Evolutionary conservation across 2,329 filamentous ascomycete species (phyloP).

Genomic region (Monosporascus ibericus): DNA sequence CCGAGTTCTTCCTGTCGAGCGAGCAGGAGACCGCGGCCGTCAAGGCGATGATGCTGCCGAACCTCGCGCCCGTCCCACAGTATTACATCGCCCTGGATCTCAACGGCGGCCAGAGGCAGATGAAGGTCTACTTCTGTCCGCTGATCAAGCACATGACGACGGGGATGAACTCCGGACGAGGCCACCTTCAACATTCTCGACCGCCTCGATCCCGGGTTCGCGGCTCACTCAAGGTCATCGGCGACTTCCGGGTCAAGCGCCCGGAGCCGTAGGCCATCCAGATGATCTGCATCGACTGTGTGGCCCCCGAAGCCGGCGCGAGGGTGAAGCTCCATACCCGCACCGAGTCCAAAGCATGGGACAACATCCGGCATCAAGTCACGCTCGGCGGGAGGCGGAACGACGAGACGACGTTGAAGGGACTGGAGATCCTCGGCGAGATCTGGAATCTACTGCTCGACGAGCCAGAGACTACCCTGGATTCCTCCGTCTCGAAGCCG

Average conservation of each 20-base stretch:
- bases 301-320: slow-evolving; percentile 18
- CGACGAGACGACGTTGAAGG: slow-evolving; percentile 14
- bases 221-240: slow-evolving; percentile 6
- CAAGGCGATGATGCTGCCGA: slow-evolving; percentile 9
- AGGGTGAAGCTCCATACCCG: slow-evolving; percentile 21
- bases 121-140: slow-evolving; percentile 21
- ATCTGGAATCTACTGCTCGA: slow-evolving; percentile 22
- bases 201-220: slow-evolving; percentile 9
- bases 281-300: slow-evolving; percentile 21
- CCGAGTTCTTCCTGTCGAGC: slow-evolving; percentile 12
- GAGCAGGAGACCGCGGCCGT: slow-evolving; percentile 6
- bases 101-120: slow-evolving; percentile 10
- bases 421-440: slow-evolving; percentile 13
- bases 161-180: slow-evolving; percentile 12
- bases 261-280: slow-evolving; percentile 15
- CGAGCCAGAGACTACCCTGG: slow-evolving; percentile 11
- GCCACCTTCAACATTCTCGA: slow-evolving; percentile 16
- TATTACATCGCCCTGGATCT: slow-evolving; percentile 21
- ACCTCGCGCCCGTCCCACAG: slow-evolving; percentile 13
- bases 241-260: slow-evolving; percentile 12
- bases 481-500: neutral
- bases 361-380: slow-evolving; percentile 16
- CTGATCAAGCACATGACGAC: slow-evolving; percentile 19
- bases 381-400: slow-evolving; percentile 16
- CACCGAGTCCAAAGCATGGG: slow-evolving; percentile 17